Conservation (phyloP, 345 rosid genomes). For the Microcos paniculata region DNA sequence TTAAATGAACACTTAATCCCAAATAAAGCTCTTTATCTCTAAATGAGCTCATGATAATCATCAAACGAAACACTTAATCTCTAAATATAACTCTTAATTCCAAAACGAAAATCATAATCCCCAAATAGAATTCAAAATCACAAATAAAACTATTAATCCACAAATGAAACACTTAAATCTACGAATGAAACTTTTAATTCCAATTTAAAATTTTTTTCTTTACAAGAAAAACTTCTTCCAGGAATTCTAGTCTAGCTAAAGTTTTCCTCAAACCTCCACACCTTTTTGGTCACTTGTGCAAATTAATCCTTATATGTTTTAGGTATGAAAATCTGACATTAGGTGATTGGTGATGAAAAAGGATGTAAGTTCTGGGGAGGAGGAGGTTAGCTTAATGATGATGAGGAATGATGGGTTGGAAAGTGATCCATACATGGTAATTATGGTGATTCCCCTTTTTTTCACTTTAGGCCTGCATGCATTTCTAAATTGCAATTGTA, state of each 20-base stretch:
- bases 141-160: too few species aligned
- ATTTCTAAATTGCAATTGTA: neutral
- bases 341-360: neutral
- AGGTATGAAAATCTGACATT: neutral
- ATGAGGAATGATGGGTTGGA: neutral
- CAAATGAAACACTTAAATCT: too few species aligned
- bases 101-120: too few species aligned
- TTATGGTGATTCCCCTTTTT: neutral
- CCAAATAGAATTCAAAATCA: too few species aligned
- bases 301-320: neutral
- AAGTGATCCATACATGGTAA: neutral
- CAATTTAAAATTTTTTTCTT: neutral
- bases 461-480: slow-evolving; percentile 14
- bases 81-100: too few species aligned
- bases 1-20: too few species aligned
- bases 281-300: neutral
- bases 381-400: neutral
- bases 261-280: neutral
- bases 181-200: too few species aligned
- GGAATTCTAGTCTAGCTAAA: neutral
- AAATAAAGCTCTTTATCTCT: too few species aligned
- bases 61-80: too few species aligned
- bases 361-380: neutral
- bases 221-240: neutral
- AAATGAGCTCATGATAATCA: too few species aligned